Percentiles rank a stretch among this genome's conserved stretches.
phyloP scores from a whole-genome alignment of 805 yeast genomes.

The Saturnispora silvae region DNA sequence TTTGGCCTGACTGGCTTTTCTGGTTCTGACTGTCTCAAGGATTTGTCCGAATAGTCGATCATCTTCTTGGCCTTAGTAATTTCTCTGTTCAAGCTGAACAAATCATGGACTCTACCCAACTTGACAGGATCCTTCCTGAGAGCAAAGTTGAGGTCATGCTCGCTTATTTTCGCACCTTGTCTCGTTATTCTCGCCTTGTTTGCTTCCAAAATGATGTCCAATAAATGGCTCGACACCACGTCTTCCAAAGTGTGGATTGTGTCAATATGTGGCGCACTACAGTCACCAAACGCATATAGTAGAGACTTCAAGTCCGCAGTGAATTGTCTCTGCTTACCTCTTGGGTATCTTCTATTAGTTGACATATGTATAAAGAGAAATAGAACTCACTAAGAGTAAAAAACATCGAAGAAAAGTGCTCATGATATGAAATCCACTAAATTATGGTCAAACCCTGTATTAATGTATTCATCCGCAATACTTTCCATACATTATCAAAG shows the following conservation, averaged over 20 bases:
- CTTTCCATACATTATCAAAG: no score
- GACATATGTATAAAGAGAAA: constrained; percentile 8
- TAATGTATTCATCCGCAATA: no score
- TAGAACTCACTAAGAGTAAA: not conserved
- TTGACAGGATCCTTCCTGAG: constrained; percentile 55
- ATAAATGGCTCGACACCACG: constrained; percentile 50
- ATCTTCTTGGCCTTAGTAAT: constrained; percentile 57
- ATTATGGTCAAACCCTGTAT: no score
- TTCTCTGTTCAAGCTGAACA: constrained; percentile 47
- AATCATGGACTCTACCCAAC: constrained; percentile 58
- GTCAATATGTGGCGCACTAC: constrained; percentile 52
- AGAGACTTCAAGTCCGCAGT: constrained; percentile 41
- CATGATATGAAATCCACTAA: no score
- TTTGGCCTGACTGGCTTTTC: constrained; percentile 12
- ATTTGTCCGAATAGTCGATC: constrained; percentile 53
- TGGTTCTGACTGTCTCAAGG: constrained; percentile 17
- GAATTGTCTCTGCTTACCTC: constrained; percentile 23
- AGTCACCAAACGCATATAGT: constrained; percentile 66
- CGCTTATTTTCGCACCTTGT: constrained; percentile 48
- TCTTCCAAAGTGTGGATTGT: constrained; percentile 61
- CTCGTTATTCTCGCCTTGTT: constrained; percentile 41
- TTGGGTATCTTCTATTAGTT: constrained; percentile 11
- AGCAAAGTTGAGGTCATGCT: constrained; percentile 66
- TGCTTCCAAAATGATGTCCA: constrained; percentile 41
- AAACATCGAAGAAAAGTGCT: no score